phyloP scores from a whole-genome alignment of 2,329 filamentous ascomycete genomes.

The Zalaria sp. region DNA sequence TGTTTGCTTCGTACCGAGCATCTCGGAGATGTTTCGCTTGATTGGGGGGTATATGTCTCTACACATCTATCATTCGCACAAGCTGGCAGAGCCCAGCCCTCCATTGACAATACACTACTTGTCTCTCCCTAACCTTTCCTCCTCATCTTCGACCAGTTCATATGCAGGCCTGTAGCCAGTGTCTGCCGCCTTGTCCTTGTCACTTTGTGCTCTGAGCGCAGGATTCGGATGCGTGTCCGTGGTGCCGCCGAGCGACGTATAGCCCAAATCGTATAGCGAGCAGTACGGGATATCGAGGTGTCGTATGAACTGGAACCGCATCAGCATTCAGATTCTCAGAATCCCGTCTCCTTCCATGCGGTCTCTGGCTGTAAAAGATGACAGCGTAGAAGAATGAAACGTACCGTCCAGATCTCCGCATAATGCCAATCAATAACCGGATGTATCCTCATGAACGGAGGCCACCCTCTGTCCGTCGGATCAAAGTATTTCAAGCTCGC shows the following conservation, averaged over 20 bases:
- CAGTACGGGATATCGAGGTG: conserved; percentile 75
- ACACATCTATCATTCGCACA: conserved; percentile 1
- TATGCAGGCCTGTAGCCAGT: conserved; percentile 55
- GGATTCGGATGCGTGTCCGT: conserved; percentile 87
- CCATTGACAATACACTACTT: neutral
- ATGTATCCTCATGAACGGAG: conserved; percentile 80
- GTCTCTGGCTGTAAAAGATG: too few species aligned
- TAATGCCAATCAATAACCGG: conserved; percentile 98
- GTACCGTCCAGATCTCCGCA: conserved; percentile 80
- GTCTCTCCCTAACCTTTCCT: conserved; percentile 68
- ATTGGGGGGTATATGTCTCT: too few species aligned
- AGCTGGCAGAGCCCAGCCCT: too few species aligned
- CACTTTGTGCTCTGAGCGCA: conserved; percentile 33
- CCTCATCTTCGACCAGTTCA: conserved; percentile 58
- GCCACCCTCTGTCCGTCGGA: conserved; percentile 79
- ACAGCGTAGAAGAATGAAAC: conserved; percentile 19
- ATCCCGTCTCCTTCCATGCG: neutral
- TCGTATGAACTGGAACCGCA: conserved; percentile 72
- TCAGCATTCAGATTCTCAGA: conserved; percentile 1
- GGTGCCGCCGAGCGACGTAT: conserved; percentile 82
- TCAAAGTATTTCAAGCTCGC: conserved; percentile 68
- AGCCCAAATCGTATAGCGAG: conserved; percentile 72
- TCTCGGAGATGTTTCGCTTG: too few species aligned
- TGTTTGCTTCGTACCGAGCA: too few species aligned
- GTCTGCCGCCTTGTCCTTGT: conserved; percentile 18